Base-by-base conservation (phyloP, 257 asterid genomes). In the Solanum raphanifolium region DNA sequence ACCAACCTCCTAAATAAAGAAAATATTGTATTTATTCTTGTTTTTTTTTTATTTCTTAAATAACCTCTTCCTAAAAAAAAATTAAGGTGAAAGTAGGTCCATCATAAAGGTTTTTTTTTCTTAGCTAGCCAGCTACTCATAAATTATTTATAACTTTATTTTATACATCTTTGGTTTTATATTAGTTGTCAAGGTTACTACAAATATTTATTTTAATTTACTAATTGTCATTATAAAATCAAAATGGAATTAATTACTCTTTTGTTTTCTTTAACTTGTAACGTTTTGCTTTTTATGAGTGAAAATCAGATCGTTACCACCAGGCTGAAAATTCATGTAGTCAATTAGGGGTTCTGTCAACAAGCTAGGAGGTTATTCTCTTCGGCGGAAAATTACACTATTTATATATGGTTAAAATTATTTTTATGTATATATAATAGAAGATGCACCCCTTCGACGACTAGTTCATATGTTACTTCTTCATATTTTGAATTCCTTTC, bases 361-460 rank as follows among this genome's bases (percentile, higher is more conserved):
- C 65, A 20, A 1, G 25, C 1, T 55, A 20, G 25, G 12, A 55
- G 66, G 66, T 55, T 55, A 6, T 55, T 55, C 10, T 18, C 65
- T 18, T 55, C 0, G 0, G 10, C 2, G 5, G 2, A 55, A 55
- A 55, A 55, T 55, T 1, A 20, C 0, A 7, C 5, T 55, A 55
- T 7, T 7, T 55, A 55, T 55, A 55, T 55, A 55, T 18, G 2
- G 0, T 55, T 55, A 55, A 55, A 55, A 55, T 55, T 55, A 55
- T 55, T 55, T 7, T 55, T 55, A 20, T 55, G 11, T 55, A 21
- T 55, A 58, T 58, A 58, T 58, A 58, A 20, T 58, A 20, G 11
- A 58, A 1, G 2, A 20, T 58, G 66, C 12, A 58, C 25, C 12
- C 25, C 12, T 58, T 58, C 2, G 2, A 20, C 2, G 2, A 20